Evolutionary conservation across 164 flowering plant genomes (phyloP).

Genomic region (Stephania yunnanensis): DNA sequence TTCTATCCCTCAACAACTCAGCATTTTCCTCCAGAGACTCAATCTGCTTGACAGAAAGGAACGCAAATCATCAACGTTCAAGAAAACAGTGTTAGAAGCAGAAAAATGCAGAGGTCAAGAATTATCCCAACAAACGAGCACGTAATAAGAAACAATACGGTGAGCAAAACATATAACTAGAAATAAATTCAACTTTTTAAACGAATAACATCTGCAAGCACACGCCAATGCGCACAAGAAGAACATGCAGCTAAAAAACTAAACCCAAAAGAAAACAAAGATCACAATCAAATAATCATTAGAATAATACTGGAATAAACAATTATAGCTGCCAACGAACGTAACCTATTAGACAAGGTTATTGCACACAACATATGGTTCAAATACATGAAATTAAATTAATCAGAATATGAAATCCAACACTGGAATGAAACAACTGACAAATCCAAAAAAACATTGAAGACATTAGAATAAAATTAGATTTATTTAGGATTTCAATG

Average conservation of each 20-base stretch:
- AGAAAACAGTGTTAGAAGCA: neutral
- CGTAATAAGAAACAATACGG: neutral
- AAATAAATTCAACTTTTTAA: neutral
- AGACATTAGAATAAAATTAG: neutral
- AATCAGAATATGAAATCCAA: neutral
- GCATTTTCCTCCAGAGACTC: conserved; percentile 81
- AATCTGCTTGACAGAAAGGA: conserved; percentile 46
- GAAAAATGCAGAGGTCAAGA: conserved; percentile 3
- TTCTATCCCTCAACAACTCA: conserved; percentile 71
- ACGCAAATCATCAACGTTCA: neutral
- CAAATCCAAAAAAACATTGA: neutral
- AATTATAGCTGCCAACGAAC: neutral
- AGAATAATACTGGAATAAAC: neutral
- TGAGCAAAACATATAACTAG: neutral
- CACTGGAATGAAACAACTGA: neutral
- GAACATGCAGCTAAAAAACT: neutral
- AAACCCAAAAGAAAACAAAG: neutral
- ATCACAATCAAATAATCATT: neutral
- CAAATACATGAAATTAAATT: neutral
- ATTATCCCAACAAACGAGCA: neutral
- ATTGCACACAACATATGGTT: neutral
- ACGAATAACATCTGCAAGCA: neutral
- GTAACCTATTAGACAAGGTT: neutral
- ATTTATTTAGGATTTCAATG: neutral
- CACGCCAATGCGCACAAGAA: neutral